phyloP scores from a whole-genome alignment of 2,329 filamentous ascomycete species.

The Ramularia endophylla region DNA sequence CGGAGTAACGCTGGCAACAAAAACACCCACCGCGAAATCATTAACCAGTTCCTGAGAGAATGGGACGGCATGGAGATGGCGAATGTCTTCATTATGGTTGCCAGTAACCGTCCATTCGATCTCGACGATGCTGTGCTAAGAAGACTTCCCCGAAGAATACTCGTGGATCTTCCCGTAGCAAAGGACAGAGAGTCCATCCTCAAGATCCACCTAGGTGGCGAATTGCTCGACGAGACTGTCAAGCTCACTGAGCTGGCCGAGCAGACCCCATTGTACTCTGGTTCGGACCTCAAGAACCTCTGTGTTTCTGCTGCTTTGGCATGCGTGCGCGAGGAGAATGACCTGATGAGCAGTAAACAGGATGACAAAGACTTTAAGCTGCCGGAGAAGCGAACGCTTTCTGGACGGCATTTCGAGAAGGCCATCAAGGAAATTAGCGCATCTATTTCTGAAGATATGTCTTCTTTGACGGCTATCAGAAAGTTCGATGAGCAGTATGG shows the following conservation, averaged over 20 bases:
- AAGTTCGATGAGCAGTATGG: constrained; percentile 97
- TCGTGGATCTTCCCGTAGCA: constrained; percentile 66
- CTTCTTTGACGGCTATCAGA: constrained; percentile 73
- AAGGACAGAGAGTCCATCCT: constrained; percentile 63
- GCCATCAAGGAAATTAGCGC: constrained; percentile 85
- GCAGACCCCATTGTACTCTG: constrained; percentile 70
- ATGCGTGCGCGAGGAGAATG: constrained; percentile 69
- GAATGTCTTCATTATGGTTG: constrained; percentile 95
- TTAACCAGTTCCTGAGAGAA: constrained; percentile 94
- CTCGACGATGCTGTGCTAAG: constrained; percentile 81
- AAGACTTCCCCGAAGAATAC: constrained; percentile 64
- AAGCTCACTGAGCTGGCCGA: constrained; percentile 58
- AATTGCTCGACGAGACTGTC: constrained; percentile 57
- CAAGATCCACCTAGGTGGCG: constrained; percentile 63
- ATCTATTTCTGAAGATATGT: constrained; percentile 92
- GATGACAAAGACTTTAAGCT: constrained; percentile 48
- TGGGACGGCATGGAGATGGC: constrained; percentile 83
- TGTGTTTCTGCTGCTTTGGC: constrained; percentile 74
- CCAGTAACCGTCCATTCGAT: constrained; percentile 92
- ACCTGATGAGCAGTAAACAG: constrained; percentile 27
- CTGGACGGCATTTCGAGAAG: constrained; percentile 69
- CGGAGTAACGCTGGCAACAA: constrained; percentile 61
- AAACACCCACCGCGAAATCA: constrained; percentile 74
- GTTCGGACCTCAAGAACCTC: constrained; percentile 77
- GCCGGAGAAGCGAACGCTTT: constrained; percentile 63